Percentiles rank a stretch among this genome's conserved stretches.
Conservation (phyloP, 305 asterid genomes). For the Fraxinus platypoda region DNA sequence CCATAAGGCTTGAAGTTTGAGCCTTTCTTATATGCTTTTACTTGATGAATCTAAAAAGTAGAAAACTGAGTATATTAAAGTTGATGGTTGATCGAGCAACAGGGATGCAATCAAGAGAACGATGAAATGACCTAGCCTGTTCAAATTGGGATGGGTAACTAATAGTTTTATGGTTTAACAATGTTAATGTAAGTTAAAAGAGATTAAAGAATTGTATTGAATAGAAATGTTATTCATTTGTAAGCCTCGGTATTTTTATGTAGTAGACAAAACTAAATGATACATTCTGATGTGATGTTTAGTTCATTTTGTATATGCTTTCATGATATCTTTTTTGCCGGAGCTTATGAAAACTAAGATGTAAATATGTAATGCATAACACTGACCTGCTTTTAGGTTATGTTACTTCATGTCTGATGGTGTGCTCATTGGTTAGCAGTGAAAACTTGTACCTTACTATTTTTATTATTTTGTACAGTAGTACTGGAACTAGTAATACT, state of each 20-base stretch:
- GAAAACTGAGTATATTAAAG: neutral
- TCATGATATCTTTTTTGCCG: neutral
- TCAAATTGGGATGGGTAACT: neutral
- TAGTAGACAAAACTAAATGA: neutral
- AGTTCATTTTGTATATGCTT: neutral
- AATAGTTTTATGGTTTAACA: neutral
- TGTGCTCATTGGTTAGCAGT: neutral
- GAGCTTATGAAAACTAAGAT: neutral
- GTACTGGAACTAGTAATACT: neutral
- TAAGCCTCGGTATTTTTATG: neutral
- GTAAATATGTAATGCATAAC: neutral
- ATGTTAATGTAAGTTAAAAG: neutral
- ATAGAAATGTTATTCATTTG: neutral
- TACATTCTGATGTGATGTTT: neutral
- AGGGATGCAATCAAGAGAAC: neutral
- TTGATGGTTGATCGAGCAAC: neutral
- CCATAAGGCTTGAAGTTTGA: neutral
- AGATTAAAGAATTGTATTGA: neutral
- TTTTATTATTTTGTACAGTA: neutral
- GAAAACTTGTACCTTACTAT: neutral
- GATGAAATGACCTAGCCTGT: neutral
- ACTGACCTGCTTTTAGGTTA: neutral
- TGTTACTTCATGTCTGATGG: neutral
- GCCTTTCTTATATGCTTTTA: neutral
- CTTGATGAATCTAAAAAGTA: neutral